A percentile compares a stretch with the other conserved stretches of the same genome.
Evolutionary conservation across 2,329 filamentous ascomycete species (phyloP).

Genomic region (Mollisia scopiformis): DNA sequence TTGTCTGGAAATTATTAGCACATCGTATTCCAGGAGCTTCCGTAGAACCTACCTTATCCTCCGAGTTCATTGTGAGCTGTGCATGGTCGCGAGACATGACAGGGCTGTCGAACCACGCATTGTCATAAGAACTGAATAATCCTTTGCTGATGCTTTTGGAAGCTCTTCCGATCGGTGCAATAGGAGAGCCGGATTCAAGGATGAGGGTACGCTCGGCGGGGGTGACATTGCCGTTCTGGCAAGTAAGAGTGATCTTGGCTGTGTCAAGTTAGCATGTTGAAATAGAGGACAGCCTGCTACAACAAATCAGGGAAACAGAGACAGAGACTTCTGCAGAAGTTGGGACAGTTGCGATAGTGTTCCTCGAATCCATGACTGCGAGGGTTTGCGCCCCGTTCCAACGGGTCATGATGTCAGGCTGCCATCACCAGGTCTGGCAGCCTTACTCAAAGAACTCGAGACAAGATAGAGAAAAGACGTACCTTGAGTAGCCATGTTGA

Average conservation of each 20-base stretch:
- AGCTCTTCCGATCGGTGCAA: slow-evolving; percentile 44
- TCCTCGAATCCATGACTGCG: neutral
- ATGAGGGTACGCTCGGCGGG: slow-evolving; percentile 26
- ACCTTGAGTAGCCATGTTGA: slow-evolving; percentile 27
- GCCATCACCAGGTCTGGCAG: slow-evolving; percentile 11
- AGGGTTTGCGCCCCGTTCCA: neutral
- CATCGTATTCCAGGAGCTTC: neutral
- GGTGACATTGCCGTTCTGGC: slow-evolving; percentile 26
- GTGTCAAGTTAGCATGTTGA: neutral
- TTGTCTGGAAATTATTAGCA: slow-evolving; percentile 34
- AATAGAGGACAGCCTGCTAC: too few relatives aligned
- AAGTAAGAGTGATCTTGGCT: slow-evolving; percentile 29
- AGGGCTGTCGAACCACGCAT: slow-evolving; percentile 71
- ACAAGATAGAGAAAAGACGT: slow-evolving; percentile 7
- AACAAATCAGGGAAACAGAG: neutral
- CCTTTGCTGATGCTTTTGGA: slow-evolving; percentile 50
- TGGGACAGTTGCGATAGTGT: neutral
- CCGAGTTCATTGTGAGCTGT: slow-evolving; percentile 48
- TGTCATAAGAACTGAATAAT: slow-evolving; percentile 48
- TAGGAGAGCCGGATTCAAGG: slow-evolving; percentile 22
- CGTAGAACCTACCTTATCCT: slow-evolving; percentile 45
- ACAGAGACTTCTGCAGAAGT: neutral
- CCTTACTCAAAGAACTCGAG: slow-evolving; percentile 6
- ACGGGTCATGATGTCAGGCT: neutral
- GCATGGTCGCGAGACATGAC: slow-evolving; percentile 75